These are phyloP conservation scores for Metrosideros polymorpha DNA, from an alignment of 441 rosid genomes.

Conservation along the genomic window DNA sequence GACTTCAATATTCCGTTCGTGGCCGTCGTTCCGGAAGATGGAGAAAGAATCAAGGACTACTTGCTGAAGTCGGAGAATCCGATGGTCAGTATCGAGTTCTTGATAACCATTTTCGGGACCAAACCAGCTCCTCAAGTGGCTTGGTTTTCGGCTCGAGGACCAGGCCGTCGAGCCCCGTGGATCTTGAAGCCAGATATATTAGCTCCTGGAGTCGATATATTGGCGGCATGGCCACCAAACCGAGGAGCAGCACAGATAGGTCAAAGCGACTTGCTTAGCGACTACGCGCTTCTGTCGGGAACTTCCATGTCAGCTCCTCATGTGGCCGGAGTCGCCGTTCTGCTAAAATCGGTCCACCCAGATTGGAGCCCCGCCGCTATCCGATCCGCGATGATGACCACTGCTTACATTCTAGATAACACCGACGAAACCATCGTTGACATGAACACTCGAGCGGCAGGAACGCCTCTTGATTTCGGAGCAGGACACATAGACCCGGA, in stretches of 20 bases:
- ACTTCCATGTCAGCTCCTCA: constrained; percentile 40
- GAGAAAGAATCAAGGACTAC: constrained; percentile 21
- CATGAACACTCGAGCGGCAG: constrained; percentile 15
- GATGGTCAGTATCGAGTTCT: constrained; percentile 26
- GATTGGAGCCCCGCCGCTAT: constrained; percentile 36
- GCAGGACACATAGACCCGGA: constrained; percentile 34
- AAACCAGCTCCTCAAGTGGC: constrained; percentile 32
- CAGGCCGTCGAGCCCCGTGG: constrained; percentile 23
- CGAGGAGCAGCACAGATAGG: constrained; percentile 12
- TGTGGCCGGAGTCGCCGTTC: constrained; percentile 21
- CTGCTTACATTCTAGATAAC: constrained; percentile 18
- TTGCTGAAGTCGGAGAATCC: constrained; percentile 11
- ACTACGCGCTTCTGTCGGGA: constrained; percentile 21
- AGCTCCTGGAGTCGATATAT: constrained; percentile 25
- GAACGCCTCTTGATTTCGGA: constrained; percentile 40
- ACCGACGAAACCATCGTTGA: constrained; percentile 11
- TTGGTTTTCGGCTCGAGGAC: constrained; percentile 29
- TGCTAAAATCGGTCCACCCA: constrained; percentile 22
- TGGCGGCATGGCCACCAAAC: constrained; percentile 37
- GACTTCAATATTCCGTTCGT: constrained; percentile 23
- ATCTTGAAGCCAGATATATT: constrained; percentile 38
- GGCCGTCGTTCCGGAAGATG: constrained; percentile 8
- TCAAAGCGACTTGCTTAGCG: constrained; percentile 15
- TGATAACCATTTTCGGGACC: constrained; percentile 11
- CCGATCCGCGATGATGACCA: constrained; percentile 38